Evolutionary conservation across 2,329 filamentous ascomycete species (phyloP).

Genomic region (Cordyceps cicadae): DNA sequence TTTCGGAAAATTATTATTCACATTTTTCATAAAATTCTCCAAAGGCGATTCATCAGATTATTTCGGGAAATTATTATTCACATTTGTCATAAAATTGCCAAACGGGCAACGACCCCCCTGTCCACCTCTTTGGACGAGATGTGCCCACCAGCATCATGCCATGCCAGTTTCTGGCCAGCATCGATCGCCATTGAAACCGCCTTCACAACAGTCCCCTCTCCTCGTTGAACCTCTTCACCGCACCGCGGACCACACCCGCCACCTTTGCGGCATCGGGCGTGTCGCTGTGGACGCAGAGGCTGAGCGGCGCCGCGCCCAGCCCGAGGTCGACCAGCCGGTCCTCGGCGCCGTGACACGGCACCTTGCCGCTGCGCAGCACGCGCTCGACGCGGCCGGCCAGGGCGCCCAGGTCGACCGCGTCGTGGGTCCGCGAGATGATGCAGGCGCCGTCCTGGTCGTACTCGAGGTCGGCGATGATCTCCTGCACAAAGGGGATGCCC

Average conservation of each 20-base stretch:
- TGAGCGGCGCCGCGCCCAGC: neutral
- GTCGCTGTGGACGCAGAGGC: constrained; percentile 3
- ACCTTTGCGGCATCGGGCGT: neutral
- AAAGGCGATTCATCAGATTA: no score
- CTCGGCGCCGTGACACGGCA: neutral
- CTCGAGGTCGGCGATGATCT: constrained; percentile 6
- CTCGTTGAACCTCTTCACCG: neutral
- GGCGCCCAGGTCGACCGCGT: neutral
- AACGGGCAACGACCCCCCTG: no score
- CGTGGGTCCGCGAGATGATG: constrained; percentile 6
- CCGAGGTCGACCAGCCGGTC: neutral
- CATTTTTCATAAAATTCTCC: no score
- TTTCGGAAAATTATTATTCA: no score
- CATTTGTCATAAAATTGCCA: no score
- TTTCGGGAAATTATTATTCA: no score
- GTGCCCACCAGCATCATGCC: no score
- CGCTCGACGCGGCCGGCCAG: neutral
- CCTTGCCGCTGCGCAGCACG: neutral
- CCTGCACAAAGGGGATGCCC: constrained; percentile 5
- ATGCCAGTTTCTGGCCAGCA: no score
- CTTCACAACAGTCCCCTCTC: neutral
- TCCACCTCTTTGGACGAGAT: no score
- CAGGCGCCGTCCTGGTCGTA: neutral
- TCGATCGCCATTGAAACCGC: neutral
- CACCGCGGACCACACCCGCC: neutral